A percentile compares a stretch with the other conserved stretches of the same genome.
Evolutionary conservation across 2,329 filamentous ascomycete genomes (phyloP).

Genomic region (Aureobasidium sp.): DNA sequence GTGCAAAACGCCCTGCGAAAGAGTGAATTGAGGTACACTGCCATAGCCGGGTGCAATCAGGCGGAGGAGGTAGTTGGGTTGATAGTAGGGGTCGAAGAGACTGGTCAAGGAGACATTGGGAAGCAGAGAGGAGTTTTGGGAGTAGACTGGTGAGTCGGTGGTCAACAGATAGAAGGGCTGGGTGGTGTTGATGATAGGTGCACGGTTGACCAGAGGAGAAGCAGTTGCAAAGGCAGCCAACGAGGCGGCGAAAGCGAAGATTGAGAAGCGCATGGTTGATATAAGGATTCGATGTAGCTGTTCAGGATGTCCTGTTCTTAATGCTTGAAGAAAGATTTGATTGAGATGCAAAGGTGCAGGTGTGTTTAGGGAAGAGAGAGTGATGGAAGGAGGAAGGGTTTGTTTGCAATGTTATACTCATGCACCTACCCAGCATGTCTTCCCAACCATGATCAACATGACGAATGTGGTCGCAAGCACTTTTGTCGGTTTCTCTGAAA

Average conservation of each 20-base stretch:
- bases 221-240: slow-evolving; percentile 17
- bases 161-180: slow-evolving; percentile 36
- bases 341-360: not conserved
- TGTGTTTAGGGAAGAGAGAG: not conserved
- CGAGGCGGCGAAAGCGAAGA: not conserved
- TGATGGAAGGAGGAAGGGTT: not conserved
- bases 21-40: slow-evolving; percentile 34
- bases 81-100: slow-evolving; percentile 33
- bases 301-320: not conserved
- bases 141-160: slow-evolving; percentile 25
- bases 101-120: slow-evolving; percentile 33
- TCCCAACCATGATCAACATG: not conserved
- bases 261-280: slow-evolving; percentile 12
- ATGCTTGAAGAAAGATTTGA: not conserved
- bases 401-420: not conserved
- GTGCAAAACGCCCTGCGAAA: slow-evolving; percentile 29
- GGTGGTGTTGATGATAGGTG: slow-evolving; percentile 16
- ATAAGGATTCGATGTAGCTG: not conserved
- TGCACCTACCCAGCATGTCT: slow-evolving; percentile 2
- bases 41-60: slow-evolving; percentile 33
- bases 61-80: slow-evolving; percentile 31
- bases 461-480: not conserved
- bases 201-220: slow-evolving; percentile 1
- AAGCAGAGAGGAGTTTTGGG: slow-evolving; percentile 27
- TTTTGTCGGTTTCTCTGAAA: not conserved